Evolutionary conservation across 2,329 filamentous ascomycete species (phyloP).

Genomic region (Fusarium sp.): DNA sequence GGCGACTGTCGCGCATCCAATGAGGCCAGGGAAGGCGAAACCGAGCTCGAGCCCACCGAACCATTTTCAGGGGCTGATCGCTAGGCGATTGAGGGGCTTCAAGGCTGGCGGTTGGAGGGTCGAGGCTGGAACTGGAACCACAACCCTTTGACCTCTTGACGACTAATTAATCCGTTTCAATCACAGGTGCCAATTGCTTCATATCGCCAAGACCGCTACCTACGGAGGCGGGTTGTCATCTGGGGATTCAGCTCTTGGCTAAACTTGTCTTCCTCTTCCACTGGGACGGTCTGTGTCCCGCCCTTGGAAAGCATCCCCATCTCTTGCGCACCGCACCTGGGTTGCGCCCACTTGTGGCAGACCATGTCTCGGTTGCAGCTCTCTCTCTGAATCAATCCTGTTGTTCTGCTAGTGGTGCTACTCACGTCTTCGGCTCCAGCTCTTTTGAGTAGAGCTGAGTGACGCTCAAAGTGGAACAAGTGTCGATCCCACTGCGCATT

Average conservation of each 20-base stretch:
- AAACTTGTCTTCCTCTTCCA: neutral
- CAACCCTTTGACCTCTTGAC: slow-evolving; percentile 18
- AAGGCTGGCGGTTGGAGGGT: slow-evolving; percentile 10
- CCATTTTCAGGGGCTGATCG: slow-evolving; percentile 39
- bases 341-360: slow-evolving; percentile 43
- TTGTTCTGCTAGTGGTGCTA: slow-evolving; percentile 8
- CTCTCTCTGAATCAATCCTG: slow-evolving; percentile 34
- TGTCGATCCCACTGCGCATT: slow-evolving; percentile 38
- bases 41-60: slow-evolving; percentile 24
- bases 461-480: slow-evolving; percentile 36
- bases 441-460: slow-evolving; percentile 26
- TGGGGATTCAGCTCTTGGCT: neutral
- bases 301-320: slow-evolving; percentile 2
- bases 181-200: slow-evolving; percentile 1
- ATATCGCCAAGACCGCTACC: neutral
- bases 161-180: neutral
- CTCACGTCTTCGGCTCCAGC: slow-evolving; percentile 1
- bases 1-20: slow-evolving; percentile 6
- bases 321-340: neutral
- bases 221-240: neutral
- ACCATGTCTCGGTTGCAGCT: slow-evolving; percentile 55
- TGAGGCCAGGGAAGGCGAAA: slow-evolving; percentile 10
- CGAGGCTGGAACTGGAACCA: slow-evolving; percentile 1
- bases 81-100: slow-evolving; percentile 9
- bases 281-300: neutral